Base-by-base conservation (phyloP, 2,329 filamentous ascomycete genomes). In the Talaromyces sp. region DNA sequence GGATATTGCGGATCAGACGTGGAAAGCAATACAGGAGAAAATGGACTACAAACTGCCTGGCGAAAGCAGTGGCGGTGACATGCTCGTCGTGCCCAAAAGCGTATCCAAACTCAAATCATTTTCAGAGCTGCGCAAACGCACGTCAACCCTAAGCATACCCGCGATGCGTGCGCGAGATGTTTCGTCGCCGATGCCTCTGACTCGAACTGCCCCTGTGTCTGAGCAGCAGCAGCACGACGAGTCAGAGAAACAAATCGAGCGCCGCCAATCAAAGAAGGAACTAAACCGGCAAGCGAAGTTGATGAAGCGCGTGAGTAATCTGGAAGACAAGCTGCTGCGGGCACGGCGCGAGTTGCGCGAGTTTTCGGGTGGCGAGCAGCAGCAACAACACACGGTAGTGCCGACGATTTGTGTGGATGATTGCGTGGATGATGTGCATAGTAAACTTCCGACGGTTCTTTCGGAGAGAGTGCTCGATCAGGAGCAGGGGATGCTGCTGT, bases 251-350 rank as follows among this genome's bases (percentile, higher is more conserved):
- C 62, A 63, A 17, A 69, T 84, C 36, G 79, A 78, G 61, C 78
- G 76, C 47, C 77, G 81, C 27, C 78, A 79, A 2, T 85, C 83
- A 2, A 83, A 81, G 67, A 83, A 81, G 65, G 85, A 87, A 58
- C 72, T 87, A 6, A 76, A 81, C 56, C 82, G 80, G 66, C 83
- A 87, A 66, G 77, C 81, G 62, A 85, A 84, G 64, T 73, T 88
- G 33, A 75, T 79, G 47, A 86, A 85, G 72, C 80, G 83, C 58
- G 84, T 88, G 32, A 86, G 83, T 65, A 81, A 87, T 65, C 78
- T 88, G 13, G 85, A 88, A 66, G 70, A 76, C 13, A 86, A 87
- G 68, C 78, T 88, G 32, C 75, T 82, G 17, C 77, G 78, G 39
- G 84, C 84, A 9, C 78, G 83, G 36, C 78, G 78, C 55, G 82